Base-by-base conservation (phyloP, 768 basidiomycete species). In the Hydnomerulius pinastri region DNA sequence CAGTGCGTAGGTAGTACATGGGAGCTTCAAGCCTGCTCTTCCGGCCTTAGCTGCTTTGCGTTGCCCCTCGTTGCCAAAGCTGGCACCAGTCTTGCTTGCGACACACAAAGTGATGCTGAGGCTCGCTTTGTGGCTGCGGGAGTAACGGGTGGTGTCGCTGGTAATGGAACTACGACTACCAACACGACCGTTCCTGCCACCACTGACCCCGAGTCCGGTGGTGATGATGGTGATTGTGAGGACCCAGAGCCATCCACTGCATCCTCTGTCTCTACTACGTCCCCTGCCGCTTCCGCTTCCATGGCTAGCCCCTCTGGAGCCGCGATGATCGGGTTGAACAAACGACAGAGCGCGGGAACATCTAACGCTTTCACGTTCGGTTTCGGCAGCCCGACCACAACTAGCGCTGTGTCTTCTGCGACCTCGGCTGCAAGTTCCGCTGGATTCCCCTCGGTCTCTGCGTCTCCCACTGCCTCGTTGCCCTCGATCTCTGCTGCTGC, bases 71-170 rank as follows among this genome's bases (percentile, higher is more conserved):
- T 74, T 10, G 74, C 74, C 53, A 57, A 53, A 36, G 55, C 58
- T 3, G 76, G 76, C 41, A 76, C 75, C 15, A 77, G 74, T 24
- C 68, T 82, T 45, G 67, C 77, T 15, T 83, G 81, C 65, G 73
- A 73, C 24, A 79, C 78, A 2, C 25, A 61, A 30, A 71, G 72
- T 23, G 81, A 82, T 62, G 75, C 76, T 21, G 36, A 59, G 8
- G 59, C 64, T 4, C 71, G 75, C 6, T 74, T 82, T 50, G 45
- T 59, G 13, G 65, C 59, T 24, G 71, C 75, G 25, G 78, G 79
- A 27, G 79, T 74, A 17, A 48, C 63, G 6, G 77, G 77, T 43
- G 79, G 76, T 5, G 46, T 76, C 24, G 71, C 72, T 15, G 74
- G 77, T 70, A 28, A 51, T 39, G 37, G 42, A 6, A 51, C 53